phyloP scores from a whole-genome alignment of 352 stramenopile species.

The Thalassiosira livingstoniorum region DNA sequence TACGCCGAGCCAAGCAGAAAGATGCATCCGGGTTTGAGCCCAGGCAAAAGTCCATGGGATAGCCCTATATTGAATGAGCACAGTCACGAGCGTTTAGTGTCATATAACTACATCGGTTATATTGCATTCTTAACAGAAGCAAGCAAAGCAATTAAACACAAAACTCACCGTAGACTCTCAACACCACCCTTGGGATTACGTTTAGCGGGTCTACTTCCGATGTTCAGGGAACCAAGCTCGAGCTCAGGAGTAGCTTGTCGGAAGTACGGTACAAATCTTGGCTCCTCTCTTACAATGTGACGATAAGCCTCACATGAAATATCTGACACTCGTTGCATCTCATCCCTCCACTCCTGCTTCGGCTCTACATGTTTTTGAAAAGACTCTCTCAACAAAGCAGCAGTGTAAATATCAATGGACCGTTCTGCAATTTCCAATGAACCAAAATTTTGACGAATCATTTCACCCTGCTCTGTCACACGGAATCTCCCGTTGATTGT shows the following conservation, averaged over 20 bases:
- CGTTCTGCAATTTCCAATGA: conserved; percentile 81
- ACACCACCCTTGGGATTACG: conserved; percentile 88
- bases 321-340: conserved; percentile 84
- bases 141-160: too few relatives aligned
- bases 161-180: conserved; percentile 84
- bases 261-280: conserved; percentile 90
- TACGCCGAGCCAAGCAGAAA: conserved; percentile 89
- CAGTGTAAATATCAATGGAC: conserved; percentile 89
- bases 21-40: conserved; percentile 88
- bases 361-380: conserved; percentile 75
- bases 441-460: conserved; percentile 91
- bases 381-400: conserved; percentile 86
- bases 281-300: conserved; percentile 84
- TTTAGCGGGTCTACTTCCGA: conserved; percentile 88
- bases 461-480: conserved; percentile 90
- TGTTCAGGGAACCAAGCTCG: conserved; percentile 87
- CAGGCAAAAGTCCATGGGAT: conserved; percentile 92
- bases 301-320: conserved; percentile 86
- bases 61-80: conserved; percentile 57
- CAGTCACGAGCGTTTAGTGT: neutral
- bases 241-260: conserved; percentile 88
- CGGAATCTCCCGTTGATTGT: conserved; percentile 89
- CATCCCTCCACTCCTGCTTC: conserved; percentile 77
- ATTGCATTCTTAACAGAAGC: too few relatives aligned
- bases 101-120: too few relatives aligned